Percentiles rank a stretch among this genome's conserved stretches.
Conservation (phyloP, 176 grass and related monocot genomes). For the Aegilops umbellulata region DNA sequence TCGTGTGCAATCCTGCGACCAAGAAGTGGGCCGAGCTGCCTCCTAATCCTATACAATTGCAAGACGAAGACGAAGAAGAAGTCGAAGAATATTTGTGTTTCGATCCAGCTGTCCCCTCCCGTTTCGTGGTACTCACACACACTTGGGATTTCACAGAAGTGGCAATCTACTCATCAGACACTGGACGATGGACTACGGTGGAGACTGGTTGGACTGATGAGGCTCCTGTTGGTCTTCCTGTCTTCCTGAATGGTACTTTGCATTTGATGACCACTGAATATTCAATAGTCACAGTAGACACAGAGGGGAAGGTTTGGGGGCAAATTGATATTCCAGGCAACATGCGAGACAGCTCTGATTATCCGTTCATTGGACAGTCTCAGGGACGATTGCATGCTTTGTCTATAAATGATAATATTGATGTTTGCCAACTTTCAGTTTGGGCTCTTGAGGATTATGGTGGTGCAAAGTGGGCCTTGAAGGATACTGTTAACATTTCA, state of each 20-base stretch:
- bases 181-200: neutral
- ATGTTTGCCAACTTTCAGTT: neutral
- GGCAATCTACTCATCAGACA: conserved; percentile 8
- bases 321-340: neutral
- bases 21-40: neutral
- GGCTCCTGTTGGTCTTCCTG: neutral
- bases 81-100: neutral
- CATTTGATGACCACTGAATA: neutral
- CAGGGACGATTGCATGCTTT: neutral
- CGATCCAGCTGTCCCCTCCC: neutral
- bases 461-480: neutral
- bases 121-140: neutral
- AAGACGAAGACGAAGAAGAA: no score
- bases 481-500: neutral
- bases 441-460: neutral
- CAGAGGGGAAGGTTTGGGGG: neutral
- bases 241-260: neutral
- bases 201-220: neutral
- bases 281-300: neutral
- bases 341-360: neutral
- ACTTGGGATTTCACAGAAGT: neutral
- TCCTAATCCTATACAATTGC: neutral
- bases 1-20: conserved; percentile 9
- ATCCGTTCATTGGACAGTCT: conserved; percentile 2
- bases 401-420: neutral